Percentiles rank a stretch among this genome's conserved stretches.
phyloP scores from a whole-genome alignment of 2,329 filamentous ascomycete species.

The Calonectria montana region DNA sequence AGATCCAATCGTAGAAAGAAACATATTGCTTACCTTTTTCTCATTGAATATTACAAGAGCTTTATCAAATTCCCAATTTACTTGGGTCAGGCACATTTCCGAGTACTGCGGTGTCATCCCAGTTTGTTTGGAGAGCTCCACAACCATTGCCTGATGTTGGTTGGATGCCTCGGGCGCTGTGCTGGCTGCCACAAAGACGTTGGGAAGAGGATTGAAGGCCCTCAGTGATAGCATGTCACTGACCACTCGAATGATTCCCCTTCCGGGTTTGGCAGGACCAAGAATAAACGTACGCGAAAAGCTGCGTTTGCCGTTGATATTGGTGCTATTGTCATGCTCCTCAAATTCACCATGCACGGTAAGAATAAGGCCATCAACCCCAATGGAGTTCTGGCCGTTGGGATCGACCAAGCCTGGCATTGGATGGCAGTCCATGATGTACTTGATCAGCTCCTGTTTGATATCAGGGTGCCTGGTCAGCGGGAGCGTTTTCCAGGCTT shows the following conservation, averaged over 20 bases:
- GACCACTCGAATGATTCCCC: conserved; percentile 77
- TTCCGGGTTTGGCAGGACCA: conserved; percentile 76
- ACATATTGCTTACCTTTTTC: conserved; percentile 69
- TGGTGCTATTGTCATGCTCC: conserved; percentile 70
- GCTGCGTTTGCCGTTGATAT: conserved; percentile 74
- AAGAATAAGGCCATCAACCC: conserved; percentile 82
- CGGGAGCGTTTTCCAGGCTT: conserved; percentile 78
- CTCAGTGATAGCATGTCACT: conserved; percentile 83
- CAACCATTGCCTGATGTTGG: conserved; percentile 75
- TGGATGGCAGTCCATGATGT: conserved; percentile 85
- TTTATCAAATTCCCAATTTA: conserved; percentile 81
- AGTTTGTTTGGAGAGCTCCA: conserved; percentile 81
- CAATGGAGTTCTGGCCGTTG: conserved; percentile 68
- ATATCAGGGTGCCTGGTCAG: conserved; percentile 80
- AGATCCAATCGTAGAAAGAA: not conserved
- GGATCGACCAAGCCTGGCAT: conserved; percentile 79
- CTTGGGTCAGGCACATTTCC: conserved; percentile 82
- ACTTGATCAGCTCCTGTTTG: conserved; percentile 74
- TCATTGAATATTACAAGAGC: conserved; percentile 81
- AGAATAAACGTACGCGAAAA: conserved; percentile 87
- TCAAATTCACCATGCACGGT: conserved; percentile 88
- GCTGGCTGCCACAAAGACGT: conserved; percentile 50
- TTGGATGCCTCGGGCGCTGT: conserved; percentile 48
- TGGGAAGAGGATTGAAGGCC: conserved; percentile 67
- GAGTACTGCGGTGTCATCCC: conserved; percentile 85